phyloP scores from a whole-genome alignment of 2,329 filamentous ascomycete genomes.

The Fusarium luffae region DNA sequence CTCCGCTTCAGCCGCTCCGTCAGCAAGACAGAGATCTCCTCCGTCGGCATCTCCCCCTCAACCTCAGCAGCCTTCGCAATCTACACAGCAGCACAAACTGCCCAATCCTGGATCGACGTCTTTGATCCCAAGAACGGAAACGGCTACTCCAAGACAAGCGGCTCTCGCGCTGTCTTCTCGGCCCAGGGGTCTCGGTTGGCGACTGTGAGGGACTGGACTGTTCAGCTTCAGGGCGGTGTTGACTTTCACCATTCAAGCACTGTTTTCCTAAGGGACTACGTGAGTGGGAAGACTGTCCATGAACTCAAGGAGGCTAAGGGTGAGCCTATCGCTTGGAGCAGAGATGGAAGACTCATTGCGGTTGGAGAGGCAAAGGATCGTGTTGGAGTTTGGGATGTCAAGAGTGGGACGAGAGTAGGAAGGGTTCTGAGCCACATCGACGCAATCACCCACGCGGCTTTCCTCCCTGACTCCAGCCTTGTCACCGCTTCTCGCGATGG shows the following conservation, averaged over 20 bases:
- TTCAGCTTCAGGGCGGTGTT: conserved; percentile 46
- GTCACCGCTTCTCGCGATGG: conserved; percentile 54
- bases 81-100: conserved; percentile 45
- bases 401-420: conserved; percentile 45
- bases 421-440: conserved; percentile 52
- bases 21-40: conserved; percentile 49
- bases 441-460: conserved; percentile 52
- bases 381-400: conserved; percentile 50
- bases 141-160: conserved; percentile 47
- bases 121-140: conserved; percentile 47
- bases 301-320: conserved; percentile 49
- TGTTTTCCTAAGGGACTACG: conserved; percentile 48
- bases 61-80: conserved; percentile 46
- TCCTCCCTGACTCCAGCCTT: conserved; percentile 48
- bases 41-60: conserved; percentile 47
- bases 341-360: conserved; percentile 47
- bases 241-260: conserved; percentile 48
- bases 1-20: conserved; percentile 45
- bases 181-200: conserved; percentile 42
- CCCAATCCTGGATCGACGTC: conserved; percentile 52
- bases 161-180: conserved; percentile 48
- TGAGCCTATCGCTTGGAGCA: conserved; percentile 50
- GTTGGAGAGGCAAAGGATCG: conserved; percentile 46
- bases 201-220: conserved; percentile 48
- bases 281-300: conserved; percentile 46